Conservation (phyloP, 495 filamentous ascomycete genomes). For the Neurospora sp. region DNA sequence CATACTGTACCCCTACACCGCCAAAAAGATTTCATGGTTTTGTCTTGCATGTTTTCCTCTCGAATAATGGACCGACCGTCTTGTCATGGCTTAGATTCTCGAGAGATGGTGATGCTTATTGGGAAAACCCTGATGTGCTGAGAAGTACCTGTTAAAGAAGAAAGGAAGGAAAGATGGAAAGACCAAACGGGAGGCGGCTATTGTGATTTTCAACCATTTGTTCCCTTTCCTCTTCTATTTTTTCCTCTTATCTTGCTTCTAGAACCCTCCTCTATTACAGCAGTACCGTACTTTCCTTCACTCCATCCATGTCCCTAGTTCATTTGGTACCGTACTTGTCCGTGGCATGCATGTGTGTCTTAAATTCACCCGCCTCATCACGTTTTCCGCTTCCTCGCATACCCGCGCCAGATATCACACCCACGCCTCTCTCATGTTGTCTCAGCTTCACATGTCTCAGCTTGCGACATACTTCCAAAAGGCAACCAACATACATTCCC, state of each 20-base stretch:
- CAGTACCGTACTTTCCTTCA: neutral
- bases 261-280: neutral
- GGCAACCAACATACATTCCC: neutral
- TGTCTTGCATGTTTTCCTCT: neutral
- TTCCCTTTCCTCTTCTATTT: neutral
- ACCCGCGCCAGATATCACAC: neutral
- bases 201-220: neutral
- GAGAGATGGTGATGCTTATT: too few species aligned
- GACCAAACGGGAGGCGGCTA: neutral
- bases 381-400: neutral
- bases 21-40: neutral
- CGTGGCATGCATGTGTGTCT: neutral
- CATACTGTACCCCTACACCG: neutral
- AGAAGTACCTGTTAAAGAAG: neutral
- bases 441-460: neutral
- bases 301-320: neutral
- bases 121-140: neutral
- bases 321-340: neutral
- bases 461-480: neutral
- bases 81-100: too few species aligned
- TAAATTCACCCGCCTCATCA: neutral
- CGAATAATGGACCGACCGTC: too few species aligned
- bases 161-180: neutral
- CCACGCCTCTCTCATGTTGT: neutral
- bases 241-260: neutral